Evolutionary conservation across 164 flowering plant genomes (phyloP).

Genomic region (Dillenia turbinata): DNA sequence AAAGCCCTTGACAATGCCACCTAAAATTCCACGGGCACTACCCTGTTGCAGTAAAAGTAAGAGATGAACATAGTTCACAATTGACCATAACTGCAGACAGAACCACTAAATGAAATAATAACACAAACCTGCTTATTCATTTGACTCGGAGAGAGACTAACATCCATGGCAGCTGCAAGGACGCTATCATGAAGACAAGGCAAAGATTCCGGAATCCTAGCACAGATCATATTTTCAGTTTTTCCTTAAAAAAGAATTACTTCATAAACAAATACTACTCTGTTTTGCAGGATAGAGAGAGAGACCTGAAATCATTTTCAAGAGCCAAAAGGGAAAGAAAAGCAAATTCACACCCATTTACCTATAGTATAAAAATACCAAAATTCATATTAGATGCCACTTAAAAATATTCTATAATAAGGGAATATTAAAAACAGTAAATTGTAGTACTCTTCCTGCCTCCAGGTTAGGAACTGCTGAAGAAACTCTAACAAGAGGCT

Average conservation of each 20-base stretch:
- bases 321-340: constrained; percentile 52
- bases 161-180: constrained; percentile 85
- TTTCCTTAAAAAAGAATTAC: no score
- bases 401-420: no score
- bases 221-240: neutral
- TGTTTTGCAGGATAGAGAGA: neutral
- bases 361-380: constrained; percentile 26
- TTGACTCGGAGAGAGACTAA: constrained; percentile 39
- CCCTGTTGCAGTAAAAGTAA: constrained; percentile 28
- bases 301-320: constrained; percentile 63
- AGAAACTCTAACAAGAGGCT: no score
- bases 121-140: constrained; percentile 65
- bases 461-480: no score
- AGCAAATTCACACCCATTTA: constrained; percentile 73
- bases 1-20: constrained; percentile 64
- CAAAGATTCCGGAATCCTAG: constrained; percentile 63
- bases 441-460: no score
- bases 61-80: no score
- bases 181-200: constrained; percentile 89
- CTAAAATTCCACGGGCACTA: constrained; percentile 40
- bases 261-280: no score
- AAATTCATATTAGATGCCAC: no score
- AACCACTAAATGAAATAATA: neutral
- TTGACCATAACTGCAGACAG: no score
- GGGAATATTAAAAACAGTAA: no score